Conservation (phyloP, 1,284 basidiomycete species). For the Acaromyces ingoldii region DNA sequence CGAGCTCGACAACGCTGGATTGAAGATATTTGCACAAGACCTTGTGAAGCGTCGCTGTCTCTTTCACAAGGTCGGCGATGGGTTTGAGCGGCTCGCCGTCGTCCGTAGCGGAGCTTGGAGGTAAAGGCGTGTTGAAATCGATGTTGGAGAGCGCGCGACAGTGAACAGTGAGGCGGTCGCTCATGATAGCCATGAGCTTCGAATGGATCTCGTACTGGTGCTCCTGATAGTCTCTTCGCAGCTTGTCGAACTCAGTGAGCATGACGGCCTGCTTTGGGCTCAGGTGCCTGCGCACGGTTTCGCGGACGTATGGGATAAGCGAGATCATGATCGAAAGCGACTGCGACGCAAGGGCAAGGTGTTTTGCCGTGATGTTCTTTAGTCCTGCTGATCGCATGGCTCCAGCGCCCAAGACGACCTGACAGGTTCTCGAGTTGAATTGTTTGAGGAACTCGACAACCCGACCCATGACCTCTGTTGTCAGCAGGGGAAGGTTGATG, state of each 20-base stretch:
- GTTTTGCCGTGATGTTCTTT: conserved; percentile 97
- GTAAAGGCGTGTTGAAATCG: neutral
- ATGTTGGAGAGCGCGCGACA: conserved; percentile 64
- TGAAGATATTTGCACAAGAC: conserved; percentile 83
- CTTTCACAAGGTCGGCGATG: conserved; percentile 86
- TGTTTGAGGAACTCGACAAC: conserved; percentile 82
- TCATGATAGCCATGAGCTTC: conserved; percentile 97
- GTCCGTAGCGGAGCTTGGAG: conserved; percentile 17
- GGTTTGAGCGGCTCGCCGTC: conserved; percentile 62
- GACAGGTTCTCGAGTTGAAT: conserved; percentile 97
- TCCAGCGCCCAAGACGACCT: conserved; percentile 93
- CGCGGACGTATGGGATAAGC: conserved; percentile 92
- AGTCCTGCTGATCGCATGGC: conserved; percentile 96
- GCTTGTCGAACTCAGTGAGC: conserved; percentile 95
- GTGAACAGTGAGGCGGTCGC: conserved; percentile 83
- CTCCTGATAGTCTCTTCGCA: conserved; percentile 96
- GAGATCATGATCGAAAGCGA: conserved; percentile 61
- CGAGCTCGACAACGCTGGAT: conserved; percentile 26
- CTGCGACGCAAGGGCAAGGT: conserved; percentile 53
- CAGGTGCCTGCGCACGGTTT: conserved; percentile 85
- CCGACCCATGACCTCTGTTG: conserved; percentile 87
- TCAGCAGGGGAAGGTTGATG: conserved; percentile 78
- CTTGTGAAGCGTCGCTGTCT: conserved; percentile 92
- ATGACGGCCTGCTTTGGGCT: conserved; percentile 90
- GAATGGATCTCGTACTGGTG: conserved; percentile 98